phyloP scores from a whole-genome alignment of 2,329 filamentous ascomycete species.

The Phoma sp. region DNA sequence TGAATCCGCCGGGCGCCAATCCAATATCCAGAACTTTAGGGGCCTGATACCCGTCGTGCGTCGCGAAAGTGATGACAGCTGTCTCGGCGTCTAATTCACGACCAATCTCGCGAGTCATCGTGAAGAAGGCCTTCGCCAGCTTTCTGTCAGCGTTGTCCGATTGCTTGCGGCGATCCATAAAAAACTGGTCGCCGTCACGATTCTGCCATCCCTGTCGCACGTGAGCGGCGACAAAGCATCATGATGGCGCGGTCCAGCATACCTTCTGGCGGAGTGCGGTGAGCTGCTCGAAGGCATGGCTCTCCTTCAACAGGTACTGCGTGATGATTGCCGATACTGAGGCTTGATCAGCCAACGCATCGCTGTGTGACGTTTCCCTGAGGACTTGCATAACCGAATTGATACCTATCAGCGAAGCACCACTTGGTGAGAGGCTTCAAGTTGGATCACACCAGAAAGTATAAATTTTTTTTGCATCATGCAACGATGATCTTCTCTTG shows the following conservation, averaged over 20 bases:
- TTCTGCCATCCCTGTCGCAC: constrained; percentile 55
- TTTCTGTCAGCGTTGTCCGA: constrained; percentile 45
- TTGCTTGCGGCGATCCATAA: constrained; percentile 49
- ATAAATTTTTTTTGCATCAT: too few species aligned
- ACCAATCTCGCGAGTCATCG: constrained; percentile 55
- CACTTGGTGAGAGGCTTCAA: too few species aligned
- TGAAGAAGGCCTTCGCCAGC: constrained; percentile 46
- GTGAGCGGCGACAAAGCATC: constrained; percentile 56
- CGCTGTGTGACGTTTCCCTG: too few species aligned
- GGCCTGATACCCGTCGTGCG: not conserved
- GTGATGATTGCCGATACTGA: constrained; percentile 9
- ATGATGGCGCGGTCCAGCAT: constrained; percentile 1
- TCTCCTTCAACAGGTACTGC: constrained; percentile 13
- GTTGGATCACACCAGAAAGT: too few species aligned
- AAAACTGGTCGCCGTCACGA: constrained; percentile 53
- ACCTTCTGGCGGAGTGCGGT: constrained; percentile 8
- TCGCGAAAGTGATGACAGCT: constrained; percentile 39
- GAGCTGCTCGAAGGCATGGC: constrained; percentile 10
- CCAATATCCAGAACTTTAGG: constrained; percentile 61
- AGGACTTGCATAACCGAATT: too few species aligned
- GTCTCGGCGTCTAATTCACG: constrained; percentile 51
- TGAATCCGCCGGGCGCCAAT: constrained; percentile 64
- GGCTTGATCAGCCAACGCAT: too few species aligned
- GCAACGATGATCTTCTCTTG: too few species aligned
- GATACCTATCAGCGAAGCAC: too few species aligned